Base-by-base conservation (phyloP, 495 filamentous ascomycete species). In the Ramalina intermedia region DNA sequence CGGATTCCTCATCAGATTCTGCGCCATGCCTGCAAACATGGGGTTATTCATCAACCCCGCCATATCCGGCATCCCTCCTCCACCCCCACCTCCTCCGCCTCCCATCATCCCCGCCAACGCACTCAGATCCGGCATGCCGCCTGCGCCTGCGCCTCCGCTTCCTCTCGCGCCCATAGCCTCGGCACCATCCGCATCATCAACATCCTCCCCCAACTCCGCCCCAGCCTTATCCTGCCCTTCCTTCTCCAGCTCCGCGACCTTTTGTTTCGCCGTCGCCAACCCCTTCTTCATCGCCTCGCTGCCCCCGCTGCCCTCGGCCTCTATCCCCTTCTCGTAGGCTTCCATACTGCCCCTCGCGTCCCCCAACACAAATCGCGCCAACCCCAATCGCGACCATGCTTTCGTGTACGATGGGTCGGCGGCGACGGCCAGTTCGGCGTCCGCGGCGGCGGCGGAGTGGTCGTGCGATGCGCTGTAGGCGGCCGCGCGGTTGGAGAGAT, bases 1-100 rank as follows among this genome's bases (percentile, higher is more conserved):
- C 12, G 91, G 91, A 66, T 98, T 96, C 63, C 78, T 83, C 90
- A 96, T 96, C 38, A 98, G 63, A 61, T 86, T 95, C 72, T 94
- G 86, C 21, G 91, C 91, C 86, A 96, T 94, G 69, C 70, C 82
- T 38, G 87, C 71, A 63, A 98, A 89, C 91, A 96, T 96, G 38
- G 91, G 91, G 70, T 98, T 96, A 66, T 66, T 86, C 91, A 98
- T 96, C 60, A 98, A 77, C 47, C 70, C 73, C 49, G 74, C 64
- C 35, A 98, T 61, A 66, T 96, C 90, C 4, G 88, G 88, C 83
- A 90, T 85, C 35, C 87, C 85, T 37, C 87, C 84, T 4, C 73
- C 76, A 14, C 67, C 74, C 1, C 64, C 73, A 20, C 73, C 75
- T 18, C 72, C 75, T 17, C 67, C 78, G 21, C 78, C 75, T 24